A percentile compares a stretch with the other conserved stretches of the same genome.
Conservation (phyloP, 345 rosid species). For the Hibiscus syriacus region DNA sequence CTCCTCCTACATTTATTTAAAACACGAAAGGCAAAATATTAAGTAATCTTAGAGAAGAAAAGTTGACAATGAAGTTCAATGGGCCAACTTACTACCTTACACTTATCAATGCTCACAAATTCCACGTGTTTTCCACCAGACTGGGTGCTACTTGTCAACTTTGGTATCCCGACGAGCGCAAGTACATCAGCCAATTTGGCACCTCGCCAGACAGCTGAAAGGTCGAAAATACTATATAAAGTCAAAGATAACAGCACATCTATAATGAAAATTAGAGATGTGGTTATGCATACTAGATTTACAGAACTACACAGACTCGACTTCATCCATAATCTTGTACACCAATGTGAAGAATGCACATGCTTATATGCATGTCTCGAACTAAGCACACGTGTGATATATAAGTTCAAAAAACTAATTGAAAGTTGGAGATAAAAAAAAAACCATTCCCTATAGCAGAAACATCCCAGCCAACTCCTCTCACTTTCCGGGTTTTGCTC, state of each 20-base stretch:
- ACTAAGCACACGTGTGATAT: neutral
- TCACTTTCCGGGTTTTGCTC: too few species aligned
- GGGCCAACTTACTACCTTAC: slow-evolving; percentile 60
- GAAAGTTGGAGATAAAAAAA: slow-evolving; percentile 2
- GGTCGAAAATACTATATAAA: slow-evolving; percentile 2
- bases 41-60: neutral
- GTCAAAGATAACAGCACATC: neutral
- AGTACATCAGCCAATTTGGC: slow-evolving; percentile 80
- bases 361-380: neutral
- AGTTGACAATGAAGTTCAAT: neutral
- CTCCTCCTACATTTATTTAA: slow-evolving; percentile 59
- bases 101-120: slow-evolving; percentile 91
- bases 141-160: too few species aligned
- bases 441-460: slow-evolving; percentile 91
- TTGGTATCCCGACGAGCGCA: slow-evolving; percentile 84
- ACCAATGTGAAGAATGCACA: neutral
- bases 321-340: neutral
- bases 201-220: slow-evolving; percentile 82
- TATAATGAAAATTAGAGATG: neutral
- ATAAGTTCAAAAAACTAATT: neutral
- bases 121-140: too few species aligned
- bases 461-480: slow-evolving; percentile 94
- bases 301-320: neutral
- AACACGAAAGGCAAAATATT: neutral
- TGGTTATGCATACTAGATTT: neutral